These are phyloP conservation scores for Ramaria rubella DNA, from an alignment of 768 basidiomycete genomes.

Conservation along the genomic window DNA sequence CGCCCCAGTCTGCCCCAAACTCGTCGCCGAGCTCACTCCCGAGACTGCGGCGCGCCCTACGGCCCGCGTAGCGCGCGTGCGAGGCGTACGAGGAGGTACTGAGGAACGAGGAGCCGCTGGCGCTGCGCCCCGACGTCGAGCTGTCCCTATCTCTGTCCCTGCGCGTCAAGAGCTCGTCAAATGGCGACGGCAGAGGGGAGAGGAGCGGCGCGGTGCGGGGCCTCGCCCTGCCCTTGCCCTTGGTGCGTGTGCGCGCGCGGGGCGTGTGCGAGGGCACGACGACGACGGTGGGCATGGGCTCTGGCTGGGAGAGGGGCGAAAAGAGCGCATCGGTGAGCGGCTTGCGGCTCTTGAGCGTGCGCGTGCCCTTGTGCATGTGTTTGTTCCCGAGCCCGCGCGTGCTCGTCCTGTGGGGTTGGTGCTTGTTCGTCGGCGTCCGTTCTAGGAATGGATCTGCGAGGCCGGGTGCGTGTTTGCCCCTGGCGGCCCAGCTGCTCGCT, in stretches of 20 bases:
- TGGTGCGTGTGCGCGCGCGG: not conserved
- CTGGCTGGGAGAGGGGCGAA: not conserved
- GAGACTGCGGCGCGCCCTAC: slow-evolving; percentile 30
- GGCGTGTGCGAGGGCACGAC: slow-evolving; percentile 2
- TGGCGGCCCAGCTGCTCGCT: not conserved
- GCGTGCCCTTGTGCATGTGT: not conserved
- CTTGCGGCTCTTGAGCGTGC: not conserved
- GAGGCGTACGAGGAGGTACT: not conserved
- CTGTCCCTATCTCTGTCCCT: not conserved
- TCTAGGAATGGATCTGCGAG: not conserved
- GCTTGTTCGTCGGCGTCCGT: not conserved
- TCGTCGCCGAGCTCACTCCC: slow-evolving; percentile 55
- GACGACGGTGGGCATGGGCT: not conserved
- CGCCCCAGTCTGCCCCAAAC: slow-evolving; percentile 40
- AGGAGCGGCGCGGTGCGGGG: not conserved
- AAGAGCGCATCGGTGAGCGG: slow-evolving; percentile 4
- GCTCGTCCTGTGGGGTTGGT: not conserved
- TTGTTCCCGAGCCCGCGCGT: slow-evolving; percentile 1
- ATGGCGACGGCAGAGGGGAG: not conserved
- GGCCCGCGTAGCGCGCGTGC: not conserved
- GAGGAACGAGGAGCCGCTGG: not conserved
- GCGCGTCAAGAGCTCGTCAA: not conserved
- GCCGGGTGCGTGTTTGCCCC: not conserved
- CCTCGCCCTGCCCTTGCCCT: not conserved
- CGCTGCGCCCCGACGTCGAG: not conserved